Conservation (phyloP, 192 early-diverging fungal genomes). For the Coemansia sp. region DNA sequence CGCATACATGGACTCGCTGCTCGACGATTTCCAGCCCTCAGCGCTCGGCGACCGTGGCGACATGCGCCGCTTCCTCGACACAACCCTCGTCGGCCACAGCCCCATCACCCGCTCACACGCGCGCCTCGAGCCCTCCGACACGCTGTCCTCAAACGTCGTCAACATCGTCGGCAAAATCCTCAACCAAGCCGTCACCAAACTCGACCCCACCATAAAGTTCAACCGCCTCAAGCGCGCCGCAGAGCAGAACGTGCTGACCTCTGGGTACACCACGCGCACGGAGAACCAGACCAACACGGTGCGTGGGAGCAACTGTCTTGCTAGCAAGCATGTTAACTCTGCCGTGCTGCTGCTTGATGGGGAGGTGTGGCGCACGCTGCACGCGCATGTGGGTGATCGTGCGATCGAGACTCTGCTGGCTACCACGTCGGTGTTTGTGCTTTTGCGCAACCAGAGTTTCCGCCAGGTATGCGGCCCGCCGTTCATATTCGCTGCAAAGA, state of each 20-base stretch:
- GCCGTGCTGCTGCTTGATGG: slow-evolving; percentile 35
- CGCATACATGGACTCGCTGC: slow-evolving; percentile 34
- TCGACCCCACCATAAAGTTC: background rate
- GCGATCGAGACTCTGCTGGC: slow-evolving; percentile 32
- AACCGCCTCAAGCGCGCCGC: background rate
- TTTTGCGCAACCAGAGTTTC: slow-evolving; percentile 25
- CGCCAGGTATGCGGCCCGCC: slow-evolving; percentile 39
- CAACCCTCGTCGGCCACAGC: slow-evolving; percentile 34
- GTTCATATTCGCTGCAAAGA: slow-evolving; percentile 6
- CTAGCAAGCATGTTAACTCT: slow-evolving; percentile 36
- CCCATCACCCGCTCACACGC: slow-evolving; percentile 4
- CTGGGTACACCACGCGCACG: slow-evolving; percentile 24
- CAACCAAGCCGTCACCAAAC: background rate
- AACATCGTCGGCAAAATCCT: slow-evolving; percentile 26
- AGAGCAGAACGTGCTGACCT: slow-evolving; percentile 26
- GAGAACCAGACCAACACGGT: slow-evolving; percentile 31
- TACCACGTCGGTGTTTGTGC: slow-evolving; percentile 36
- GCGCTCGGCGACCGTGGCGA: slow-evolving; percentile 7
- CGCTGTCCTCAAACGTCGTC: slow-evolving; percentile 23
- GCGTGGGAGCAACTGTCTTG: slow-evolving; percentile 16
- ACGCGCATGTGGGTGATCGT: slow-evolving; percentile 24
- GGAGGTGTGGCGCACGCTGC: slow-evolving; percentile 25
- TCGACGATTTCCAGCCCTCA: slow-evolving; percentile 15
- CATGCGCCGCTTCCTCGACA: slow-evolving; percentile 26
- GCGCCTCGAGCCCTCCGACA: slow-evolving; percentile 34